Evolutionary conservation across 2,329 filamentous ascomycete species (phyloP).

Genomic region (Fusarium equiseti): DNA sequence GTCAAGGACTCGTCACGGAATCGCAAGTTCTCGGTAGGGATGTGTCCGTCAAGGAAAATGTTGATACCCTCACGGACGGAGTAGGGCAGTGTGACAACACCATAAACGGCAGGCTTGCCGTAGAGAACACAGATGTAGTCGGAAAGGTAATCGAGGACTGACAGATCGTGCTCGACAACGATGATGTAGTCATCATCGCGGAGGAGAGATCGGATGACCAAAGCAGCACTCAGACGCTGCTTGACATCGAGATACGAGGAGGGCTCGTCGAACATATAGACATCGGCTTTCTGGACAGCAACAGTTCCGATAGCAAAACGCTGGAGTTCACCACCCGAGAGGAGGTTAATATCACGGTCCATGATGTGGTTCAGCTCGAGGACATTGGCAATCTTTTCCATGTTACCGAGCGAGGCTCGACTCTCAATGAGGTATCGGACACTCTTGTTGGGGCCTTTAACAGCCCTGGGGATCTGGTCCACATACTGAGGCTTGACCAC

Average conservation of each 20-base stretch:
- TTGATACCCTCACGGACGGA: constrained; percentile 99
- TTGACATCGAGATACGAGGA: constrained; percentile 99
- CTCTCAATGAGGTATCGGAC: constrained; percentile 84
- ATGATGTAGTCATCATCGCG: constrained; percentile 95
- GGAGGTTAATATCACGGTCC: constrained; percentile 88
- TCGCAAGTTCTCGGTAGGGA: constrained; percentile 96
- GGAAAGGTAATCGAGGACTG: constrained; percentile 96
- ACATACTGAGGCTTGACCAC: constrained; percentile 99
- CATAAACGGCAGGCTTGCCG: constrained; percentile 93
- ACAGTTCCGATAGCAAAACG: constrained; percentile 97
- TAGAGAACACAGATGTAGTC: constrained; percentile 99
- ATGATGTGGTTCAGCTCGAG: constrained; percentile 90
- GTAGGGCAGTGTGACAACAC: constrained; percentile 94
- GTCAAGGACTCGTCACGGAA: constrained; percentile 98
- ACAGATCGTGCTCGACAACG: constrained; percentile 99
- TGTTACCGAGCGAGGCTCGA: constrained; percentile 81
- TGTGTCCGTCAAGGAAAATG: constrained; percentile 98
- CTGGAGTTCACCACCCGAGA: constrained; percentile 98
- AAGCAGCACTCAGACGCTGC: constrained; percentile 92
- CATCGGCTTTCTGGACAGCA: constrained; percentile 94
- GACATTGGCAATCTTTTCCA: constrained; percentile 83
- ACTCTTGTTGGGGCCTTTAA: constrained; percentile 82
- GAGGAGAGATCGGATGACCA: constrained; percentile 91
- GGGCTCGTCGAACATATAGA: constrained; percentile 99
- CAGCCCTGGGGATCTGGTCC: constrained; percentile 94